phyloP scores from a whole-genome alignment of 305 asterid genomes.

The Petunia hybrid region DNA sequence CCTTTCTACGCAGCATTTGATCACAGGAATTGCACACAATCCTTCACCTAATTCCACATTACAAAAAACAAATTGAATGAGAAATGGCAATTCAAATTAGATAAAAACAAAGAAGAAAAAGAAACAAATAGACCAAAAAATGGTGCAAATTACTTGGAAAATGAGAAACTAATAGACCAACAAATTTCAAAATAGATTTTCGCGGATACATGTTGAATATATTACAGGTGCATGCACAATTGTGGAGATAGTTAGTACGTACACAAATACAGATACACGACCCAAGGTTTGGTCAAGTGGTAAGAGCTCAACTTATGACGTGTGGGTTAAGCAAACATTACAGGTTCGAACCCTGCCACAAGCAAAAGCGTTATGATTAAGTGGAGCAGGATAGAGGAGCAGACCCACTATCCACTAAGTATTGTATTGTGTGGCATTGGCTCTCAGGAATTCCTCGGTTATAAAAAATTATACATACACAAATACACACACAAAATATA shows the following conservation, averaged over 20 bases:
- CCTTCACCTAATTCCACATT: conserved; percentile 73
- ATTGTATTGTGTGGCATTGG: too few species aligned
- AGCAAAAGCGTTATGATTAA: too few species aligned
- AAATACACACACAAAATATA: neutral
- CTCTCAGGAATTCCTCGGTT: too few species aligned
- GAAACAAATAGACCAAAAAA: neutral
- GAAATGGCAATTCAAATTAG: neutral
- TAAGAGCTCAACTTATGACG: too few species aligned
- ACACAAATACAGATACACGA: neutral
- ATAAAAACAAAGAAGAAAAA: neutral
- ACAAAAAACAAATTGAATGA: conserved; percentile 11
- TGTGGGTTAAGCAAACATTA: too few species aligned
- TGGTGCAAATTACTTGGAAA: neutral
- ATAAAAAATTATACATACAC: too few species aligned
- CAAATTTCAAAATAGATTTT: neutral
- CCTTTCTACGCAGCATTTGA: conserved; percentile 70
- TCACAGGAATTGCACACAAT: conserved; percentile 81
- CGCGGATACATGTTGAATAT: neutral
- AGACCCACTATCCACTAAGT: too few species aligned
- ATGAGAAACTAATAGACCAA: neutral
- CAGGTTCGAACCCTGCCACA: too few species aligned
- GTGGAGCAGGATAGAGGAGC: too few species aligned
- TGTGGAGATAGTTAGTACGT: too few species aligned
- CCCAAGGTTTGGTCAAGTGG: too few species aligned
- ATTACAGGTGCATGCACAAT: neutral